Evolutionary conservation across 1,284 basidiomycete genomes (phyloP), one percentile per base, ranked within the genome.

Genomic region (Phellopilus nigrolimitatus): DNA sequence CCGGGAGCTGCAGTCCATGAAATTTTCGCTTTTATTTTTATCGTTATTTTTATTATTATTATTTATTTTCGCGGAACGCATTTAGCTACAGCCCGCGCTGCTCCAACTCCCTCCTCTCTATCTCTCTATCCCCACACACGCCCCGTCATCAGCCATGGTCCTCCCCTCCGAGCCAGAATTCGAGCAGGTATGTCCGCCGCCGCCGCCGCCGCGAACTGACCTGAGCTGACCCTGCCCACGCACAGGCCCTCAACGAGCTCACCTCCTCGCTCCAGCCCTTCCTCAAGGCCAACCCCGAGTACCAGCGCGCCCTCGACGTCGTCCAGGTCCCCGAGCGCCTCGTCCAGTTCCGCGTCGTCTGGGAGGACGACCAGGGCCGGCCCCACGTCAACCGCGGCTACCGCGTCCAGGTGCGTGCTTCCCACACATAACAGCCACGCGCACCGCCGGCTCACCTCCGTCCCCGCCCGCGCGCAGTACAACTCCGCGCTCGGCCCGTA

Each of bases 401-500:
- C 74, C 79, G 87, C 63, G 86, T 89, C 47, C 84, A 86, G 71
- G 78, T 78, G 34, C 49, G 70, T 64, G 15, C 25, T 31, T 45
- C n/a, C n/a, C 9, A 3, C 19, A 33, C 24, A 5, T 37, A 27
- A n/a, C 21, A 21, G 45, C 33, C 25, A n/a, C 19, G 27, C 12
- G 30, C 8, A 4, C n/a, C 27, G 13, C 13, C 44, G 47, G n/a
- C n/a, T n/a, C n/a, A n/a, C n/a, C n/a, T n/a, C n/a, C n/a, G n/a
- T n/a, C n/a, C n/a, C n/a, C n/a, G n/a, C n/a, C n/a, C n/a, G n/a
- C n/a, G n/a, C n/a, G 36, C 58, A 84, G 80, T 89, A 86, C 77
- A 89, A 89, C 76, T 88, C 86, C 37, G 84, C 84, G 15, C 77
- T 91, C 47, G 88, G 87, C 53, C 87, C 87, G 36, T 91, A 89